These are phyloP conservation scores for Stephanodiscus triporus DNA, from an alignment of 108 stramenopile genomes.

Conservation along the genomic window DNA sequence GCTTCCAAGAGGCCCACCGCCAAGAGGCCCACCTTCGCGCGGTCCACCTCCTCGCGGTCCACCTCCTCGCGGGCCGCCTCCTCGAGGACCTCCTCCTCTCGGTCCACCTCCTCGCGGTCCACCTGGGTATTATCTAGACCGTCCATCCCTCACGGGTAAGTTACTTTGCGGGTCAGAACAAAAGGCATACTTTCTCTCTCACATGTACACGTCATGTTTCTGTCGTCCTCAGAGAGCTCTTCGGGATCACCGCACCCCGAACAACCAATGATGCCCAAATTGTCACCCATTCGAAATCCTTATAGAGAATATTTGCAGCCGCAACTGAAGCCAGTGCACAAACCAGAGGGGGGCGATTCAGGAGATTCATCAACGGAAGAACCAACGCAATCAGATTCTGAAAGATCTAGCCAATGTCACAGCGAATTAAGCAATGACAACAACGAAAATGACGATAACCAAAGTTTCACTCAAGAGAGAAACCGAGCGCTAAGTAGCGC, in stretches of 20 bases:
- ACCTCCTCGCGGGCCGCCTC: slow-evolving; percentile 64
- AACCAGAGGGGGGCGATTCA: not conserved
- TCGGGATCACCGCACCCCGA: slow-evolving; percentile 16
- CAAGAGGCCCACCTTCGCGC: slow-evolving; percentile 41
- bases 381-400: not conserved
- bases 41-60: slow-evolving; percentile 58
- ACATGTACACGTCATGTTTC: slow-evolving; percentile 3
- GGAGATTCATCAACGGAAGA: not conserved
- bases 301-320: not conserved
- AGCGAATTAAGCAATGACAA: slow-evolving; percentile 6
- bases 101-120: slow-evolving; percentile 10
- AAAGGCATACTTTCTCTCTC: not conserved
- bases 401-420: not conserved
- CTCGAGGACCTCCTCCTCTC: slow-evolving; percentile 50
- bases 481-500: not conserved
- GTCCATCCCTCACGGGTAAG: slow-evolving; percentile 33
- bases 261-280: slow-evolving; percentile 27
- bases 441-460: not conserved
- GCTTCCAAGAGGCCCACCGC: slow-evolving; percentile 3
- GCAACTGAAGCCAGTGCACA: not conserved
- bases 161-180: not conserved
- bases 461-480: slow-evolving; percentile 5
- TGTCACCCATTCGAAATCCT: slow-evolving; percentile 39
- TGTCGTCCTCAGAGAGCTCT: slow-evolving; percentile 17
- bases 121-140: slow-evolving; percentile 30